Evolutionary conservation across 106 monocot species (phyloP).

Genomic region (Iris macrosiphon): DNA sequence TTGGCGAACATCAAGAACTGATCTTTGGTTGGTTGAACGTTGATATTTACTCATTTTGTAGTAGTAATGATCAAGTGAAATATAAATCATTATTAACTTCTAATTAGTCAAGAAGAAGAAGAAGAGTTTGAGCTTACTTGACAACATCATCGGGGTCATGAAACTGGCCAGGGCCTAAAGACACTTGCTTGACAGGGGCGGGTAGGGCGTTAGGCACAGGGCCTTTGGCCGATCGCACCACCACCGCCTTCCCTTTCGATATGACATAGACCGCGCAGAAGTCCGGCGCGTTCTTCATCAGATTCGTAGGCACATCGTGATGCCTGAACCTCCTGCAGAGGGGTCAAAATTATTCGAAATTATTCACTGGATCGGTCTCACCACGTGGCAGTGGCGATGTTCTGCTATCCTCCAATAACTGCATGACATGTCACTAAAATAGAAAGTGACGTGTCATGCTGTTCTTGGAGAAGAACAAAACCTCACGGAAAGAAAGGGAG

Average conservation of each 20-base stretch:
- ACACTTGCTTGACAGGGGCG: constrained; percentile 1
- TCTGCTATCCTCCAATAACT: neutral
- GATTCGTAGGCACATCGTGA: constrained; percentile 51
- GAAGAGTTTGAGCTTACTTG: constrained; percentile 44
- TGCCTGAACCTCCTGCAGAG: constrained; percentile 78
- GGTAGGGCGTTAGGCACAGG: constrained; percentile 13
- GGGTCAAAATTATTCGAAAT: no score
- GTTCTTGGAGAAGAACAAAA: neutral
- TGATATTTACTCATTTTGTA: no score
- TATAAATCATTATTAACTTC: no score
- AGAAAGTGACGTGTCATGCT: no score
- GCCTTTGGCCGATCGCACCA: constrained; percentile 48
- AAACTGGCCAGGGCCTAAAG: no score
- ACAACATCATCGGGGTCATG: constrained; percentile 26
- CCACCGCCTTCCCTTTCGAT: constrained; percentile 48
- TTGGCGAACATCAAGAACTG: no score
- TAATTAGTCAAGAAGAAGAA: no score
- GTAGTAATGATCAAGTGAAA: no score
- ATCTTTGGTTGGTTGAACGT: no score
- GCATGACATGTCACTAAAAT: neutral
- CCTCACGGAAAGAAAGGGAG: neutral
- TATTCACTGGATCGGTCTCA: constrained; percentile 60
- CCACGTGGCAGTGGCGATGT: neutral
- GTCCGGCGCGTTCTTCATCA: constrained; percentile 68
- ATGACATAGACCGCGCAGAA: constrained; percentile 82